A percentile compares a stretch with the other conserved stretches of the same genome.
These are phyloP conservation scores for Asterophora lycoperdoides DNA, from an alignment of 768 basidiomycete species.

Conservation along the genomic window DNA sequence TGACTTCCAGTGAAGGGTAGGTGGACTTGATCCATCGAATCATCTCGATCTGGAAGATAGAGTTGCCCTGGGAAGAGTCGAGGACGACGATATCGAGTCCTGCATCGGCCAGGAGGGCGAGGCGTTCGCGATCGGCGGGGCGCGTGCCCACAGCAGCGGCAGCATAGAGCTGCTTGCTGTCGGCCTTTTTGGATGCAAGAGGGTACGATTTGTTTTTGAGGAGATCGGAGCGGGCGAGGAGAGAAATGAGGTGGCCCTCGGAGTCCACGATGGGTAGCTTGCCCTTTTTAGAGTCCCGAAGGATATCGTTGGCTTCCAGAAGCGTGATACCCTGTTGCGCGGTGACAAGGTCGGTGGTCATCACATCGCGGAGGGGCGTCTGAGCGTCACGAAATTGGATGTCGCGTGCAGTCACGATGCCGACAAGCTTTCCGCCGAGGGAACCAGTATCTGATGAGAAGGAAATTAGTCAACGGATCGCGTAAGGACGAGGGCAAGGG, in stretches of 20 bases:
- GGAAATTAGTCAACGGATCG: constrained; percentile 18
- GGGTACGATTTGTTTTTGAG: constrained; percentile 98
- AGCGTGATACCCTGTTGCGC: constrained; percentile 88
- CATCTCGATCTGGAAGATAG: constrained; percentile 91
- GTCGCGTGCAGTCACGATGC: constrained; percentile 95
- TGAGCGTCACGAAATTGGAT: constrained; percentile 81
- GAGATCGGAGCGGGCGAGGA: constrained; percentile 94
- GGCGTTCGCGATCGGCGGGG: constrained; percentile 79
- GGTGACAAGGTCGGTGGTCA: constrained; percentile 87
- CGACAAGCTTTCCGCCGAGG: constrained; percentile 88
- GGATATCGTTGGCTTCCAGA: constrained; percentile 85
- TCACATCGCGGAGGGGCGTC: constrained; percentile 71
- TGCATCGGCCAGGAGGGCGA: constrained; percentile 83
- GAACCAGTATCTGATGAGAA: constrained; percentile 67
- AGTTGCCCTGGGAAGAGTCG: constrained; percentile 97
- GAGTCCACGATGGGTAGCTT: constrained; percentile 76
- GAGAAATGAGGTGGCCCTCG: constrained; percentile 54
- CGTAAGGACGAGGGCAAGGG: constrained; percentile 11
- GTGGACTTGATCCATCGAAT: constrained; percentile 87
- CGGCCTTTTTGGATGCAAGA: constrained; percentile 85
- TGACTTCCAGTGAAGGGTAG: constrained; percentile 84
- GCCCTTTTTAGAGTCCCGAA: constrained; percentile 95
- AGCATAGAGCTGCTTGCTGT: constrained; percentile 92
- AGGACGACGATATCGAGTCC: constrained; percentile 93
- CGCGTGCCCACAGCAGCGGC: constrained; percentile 96